Evolutionary conservation across 257 asterid genomes (phyloP).

Genomic region (Jacaranda mimosifolia): DNA sequence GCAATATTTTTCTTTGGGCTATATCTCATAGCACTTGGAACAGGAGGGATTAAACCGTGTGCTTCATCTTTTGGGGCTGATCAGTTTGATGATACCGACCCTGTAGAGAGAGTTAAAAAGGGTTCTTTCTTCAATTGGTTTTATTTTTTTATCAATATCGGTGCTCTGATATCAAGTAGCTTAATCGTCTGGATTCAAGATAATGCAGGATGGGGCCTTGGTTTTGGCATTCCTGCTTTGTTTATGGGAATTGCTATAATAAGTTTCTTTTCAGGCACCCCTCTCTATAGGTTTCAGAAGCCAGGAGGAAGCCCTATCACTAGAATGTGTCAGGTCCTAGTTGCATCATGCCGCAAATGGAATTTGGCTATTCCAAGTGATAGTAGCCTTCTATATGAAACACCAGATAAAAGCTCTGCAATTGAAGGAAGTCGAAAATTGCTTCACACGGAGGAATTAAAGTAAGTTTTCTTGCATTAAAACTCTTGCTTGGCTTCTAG

Average conservation of each 20-base stretch:
- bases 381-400: slow-evolving; percentile 77
- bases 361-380: slow-evolving; percentile 63
- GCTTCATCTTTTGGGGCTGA: slow-evolving; percentile 98
- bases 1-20: slow-evolving; percentile 79
- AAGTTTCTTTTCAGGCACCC: slow-evolving; percentile 85
- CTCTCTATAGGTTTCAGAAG: slow-evolving; percentile 89
- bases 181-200: slow-evolving; percentile 97
- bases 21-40: slow-evolving; percentile 90
- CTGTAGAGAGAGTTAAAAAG: slow-evolving; percentile 84
- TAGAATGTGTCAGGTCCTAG: slow-evolving; percentile 91
- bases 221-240: slow-evolving; percentile 89
- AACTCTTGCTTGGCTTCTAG: neutral
- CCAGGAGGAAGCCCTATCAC: slow-evolving; percentile 99
- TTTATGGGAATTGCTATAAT: slow-evolving; percentile 84
- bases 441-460: slow-evolving; percentile 80
- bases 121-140: slow-evolving; percentile 98
- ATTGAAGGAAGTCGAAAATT: slow-evolving; percentile 94
- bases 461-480: slow-evolving; percentile 45
- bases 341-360: slow-evolving; percentile 84
- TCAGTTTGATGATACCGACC: slow-evolving; percentile 94
- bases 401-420: slow-evolving; percentile 79
- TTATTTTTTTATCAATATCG: slow-evolving; percentile 89
- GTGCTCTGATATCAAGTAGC: slow-evolving; percentile 88
- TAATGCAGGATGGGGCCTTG: slow-evolving; percentile 96
- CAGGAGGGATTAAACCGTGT: slow-evolving; percentile 97